Base-by-base conservation (phyloP, 1,139 yeast genomes). In the Debaryomycetaceae sp. region DNA sequence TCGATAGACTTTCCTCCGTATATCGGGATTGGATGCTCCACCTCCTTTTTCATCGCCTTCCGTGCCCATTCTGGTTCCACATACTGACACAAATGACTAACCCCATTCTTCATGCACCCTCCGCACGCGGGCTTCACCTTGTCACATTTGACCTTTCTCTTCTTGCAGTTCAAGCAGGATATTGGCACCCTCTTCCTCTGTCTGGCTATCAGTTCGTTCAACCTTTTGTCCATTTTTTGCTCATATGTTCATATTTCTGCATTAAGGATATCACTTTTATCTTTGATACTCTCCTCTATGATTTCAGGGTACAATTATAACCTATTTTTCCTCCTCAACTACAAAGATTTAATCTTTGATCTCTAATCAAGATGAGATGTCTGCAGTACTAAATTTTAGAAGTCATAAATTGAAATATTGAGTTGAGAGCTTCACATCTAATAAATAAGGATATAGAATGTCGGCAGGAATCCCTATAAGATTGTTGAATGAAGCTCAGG, bases 401-500 rank as follows among this genome's bases (percentile, higher is more conserved):
- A 17, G 20, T 17, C 20, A 17, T 17, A 17, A 17, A 17, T 17
- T 17, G 20, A 17, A 17, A 17, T 17, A 17, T 17, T 4, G 20
- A 17, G 20, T 17, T 17, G 20, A 17, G 20, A 17, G 20, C 20
- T 17, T 17, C 20, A 17, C 20, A 17, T 17, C 20, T 17, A 2
- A 17, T 17, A 17, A 17, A 27, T 3, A 27, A 11, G 31, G 17
- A 9, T 11, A 37, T 24, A 54, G 54, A 40, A 72, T 72, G 78
- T 73, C 81, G 27, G 77, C 84, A 48, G 88, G 91, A 41, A 83
- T 90, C 41, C 98, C 98, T 6, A 84, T 90, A 9, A 85, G 91
- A 63, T 82, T 93, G 36, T 75, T 93, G 43, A 88, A 83, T 59
- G 99, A 90, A 65, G 89, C 97, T 4, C 79, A 84, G 72, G 97